Base-by-base conservation (phyloP, 768 basidiomycete genomes). In the Boletus speciosus region DNA sequence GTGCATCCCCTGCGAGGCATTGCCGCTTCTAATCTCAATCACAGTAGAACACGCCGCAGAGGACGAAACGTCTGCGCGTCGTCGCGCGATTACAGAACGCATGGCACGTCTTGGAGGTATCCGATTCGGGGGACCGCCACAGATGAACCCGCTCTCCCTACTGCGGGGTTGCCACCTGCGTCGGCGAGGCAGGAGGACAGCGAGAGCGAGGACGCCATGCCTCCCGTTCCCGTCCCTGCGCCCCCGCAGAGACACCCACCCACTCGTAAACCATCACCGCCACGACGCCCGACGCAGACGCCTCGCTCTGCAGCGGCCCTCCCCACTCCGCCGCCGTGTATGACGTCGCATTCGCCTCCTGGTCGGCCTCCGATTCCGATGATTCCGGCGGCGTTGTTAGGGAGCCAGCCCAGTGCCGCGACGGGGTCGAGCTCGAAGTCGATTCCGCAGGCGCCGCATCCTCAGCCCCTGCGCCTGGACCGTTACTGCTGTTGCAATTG, bases 91-190 rank as follows among this genome's bases (percentile, higher is more conserved):
- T 36, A 91, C 93, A 1, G 93, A 96, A 55, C 80, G 94, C 16
- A 95, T 96, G 93, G 93, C 93, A 1, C 90, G 85, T 63, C 76
- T 97, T 0, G 92, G 94, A 14, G 91, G 89, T 4, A 85, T 96
- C 66, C 82, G 81, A 57, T 88, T 94, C 59, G 91, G 91, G 1
- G 83, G 79, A 41, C 86, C 86, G 16, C 81, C 83, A 1, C 55
- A 62, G 10, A 69, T 67, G 61, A 66, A 64, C 40, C 74, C 77
- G n/a, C 64, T 68, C 51, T 61, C 60, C 60, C 57, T 19, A 52
- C 60, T 47, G 41, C 58, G 34, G 54, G 66, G 21, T 38, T 67
- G 1, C 53, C 49, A 19, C 55, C 61, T 15, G 9, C 49, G 34
- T 49, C 57, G 3, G 36, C 66, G 47, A 51, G 14, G 44, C 65